Conservation (phyloP, 345 rosid species). For the Ceriops tagal region DNA sequence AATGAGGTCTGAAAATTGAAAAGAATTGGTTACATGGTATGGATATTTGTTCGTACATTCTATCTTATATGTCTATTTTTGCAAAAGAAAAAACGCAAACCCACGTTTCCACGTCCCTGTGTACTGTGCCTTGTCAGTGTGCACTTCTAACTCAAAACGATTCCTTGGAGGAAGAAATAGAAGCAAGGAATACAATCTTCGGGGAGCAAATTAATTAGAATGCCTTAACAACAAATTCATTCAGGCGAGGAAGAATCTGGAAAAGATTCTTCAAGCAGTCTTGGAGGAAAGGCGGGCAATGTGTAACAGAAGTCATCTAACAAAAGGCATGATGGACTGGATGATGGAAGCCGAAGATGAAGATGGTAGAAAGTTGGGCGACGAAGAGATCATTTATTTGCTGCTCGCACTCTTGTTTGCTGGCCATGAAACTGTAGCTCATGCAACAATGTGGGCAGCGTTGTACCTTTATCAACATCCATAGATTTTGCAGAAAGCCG, state of each 20-base stretch:
- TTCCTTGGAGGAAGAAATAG: too few relatives aligned
- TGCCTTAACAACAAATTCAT: too few relatives aligned
- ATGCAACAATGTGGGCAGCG: constrained; percentile 27
- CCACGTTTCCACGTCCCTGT: too few relatives aligned
- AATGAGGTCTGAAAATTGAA: too few relatives aligned
- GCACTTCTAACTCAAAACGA: too few relatives aligned
- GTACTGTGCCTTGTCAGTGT: too few relatives aligned
- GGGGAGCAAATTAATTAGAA: too few relatives aligned
- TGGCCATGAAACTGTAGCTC: constrained; percentile 35
- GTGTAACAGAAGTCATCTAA: not conserved
- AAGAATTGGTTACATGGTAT: too few relatives aligned
- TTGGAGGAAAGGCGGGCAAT: constrained; percentile 22
- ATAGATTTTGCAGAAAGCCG: constrained; percentile 24
- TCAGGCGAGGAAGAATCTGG: constrained; percentile 31
- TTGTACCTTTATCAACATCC: constrained; percentile 23
- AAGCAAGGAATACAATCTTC: not conserved
- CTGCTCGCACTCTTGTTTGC: constrained; percentile 28
- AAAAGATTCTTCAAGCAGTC: constrained; percentile 20
- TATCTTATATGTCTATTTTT: too few relatives aligned
- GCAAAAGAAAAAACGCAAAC: too few relatives aligned
- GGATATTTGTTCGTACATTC: too few relatives aligned
- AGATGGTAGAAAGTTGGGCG: constrained; percentile 18
- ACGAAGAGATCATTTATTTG: constrained; percentile 31
- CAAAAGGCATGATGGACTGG: constrained; percentile 28
- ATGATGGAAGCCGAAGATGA: constrained; percentile 37